Conservation (phyloP, 176 grass and related monocot genomes). For the Olyra latifolia region DNA sequence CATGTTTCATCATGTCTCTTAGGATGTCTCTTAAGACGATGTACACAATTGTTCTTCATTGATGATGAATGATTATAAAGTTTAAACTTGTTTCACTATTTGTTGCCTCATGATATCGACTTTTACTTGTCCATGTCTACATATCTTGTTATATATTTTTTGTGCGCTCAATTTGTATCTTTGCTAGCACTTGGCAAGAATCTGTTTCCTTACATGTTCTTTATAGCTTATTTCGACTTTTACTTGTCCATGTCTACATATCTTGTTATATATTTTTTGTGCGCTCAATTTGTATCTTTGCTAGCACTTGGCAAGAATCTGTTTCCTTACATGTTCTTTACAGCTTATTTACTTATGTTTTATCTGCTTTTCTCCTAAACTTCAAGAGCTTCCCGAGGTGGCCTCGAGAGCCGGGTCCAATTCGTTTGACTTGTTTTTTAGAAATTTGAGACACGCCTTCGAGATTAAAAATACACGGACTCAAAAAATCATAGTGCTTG, state of each 20-base stretch:
- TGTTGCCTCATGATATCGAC: not conserved
- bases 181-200: not conserved
- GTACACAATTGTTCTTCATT: not conserved
- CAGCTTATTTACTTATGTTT: no score
- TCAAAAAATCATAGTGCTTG: no score
- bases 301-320: not conserved
- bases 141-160: not conserved
- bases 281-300: not conserved
- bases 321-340: not conserved
- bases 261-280: not conserved
- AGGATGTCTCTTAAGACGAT: not conserved
- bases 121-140: not conserved
- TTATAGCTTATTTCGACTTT: not conserved
- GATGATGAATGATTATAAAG: not conserved
- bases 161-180: not conserved
- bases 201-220: not conserved
- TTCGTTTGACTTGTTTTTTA: no score
- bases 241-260: not conserved
- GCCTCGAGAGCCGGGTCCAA: no score
- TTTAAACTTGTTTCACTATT: slow-evolving; percentile 15
- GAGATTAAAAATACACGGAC: no score
- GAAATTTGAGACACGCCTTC: no score
- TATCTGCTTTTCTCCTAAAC: no score
- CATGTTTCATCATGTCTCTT: not conserved
- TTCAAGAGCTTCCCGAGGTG: no score